A percentile compares a stretch with the other conserved stretches of the same genome.
These are phyloP conservation scores for Allium cepa DNA, from an alignment of 106 monocot genomes.

Conservation along the genomic window DNA sequence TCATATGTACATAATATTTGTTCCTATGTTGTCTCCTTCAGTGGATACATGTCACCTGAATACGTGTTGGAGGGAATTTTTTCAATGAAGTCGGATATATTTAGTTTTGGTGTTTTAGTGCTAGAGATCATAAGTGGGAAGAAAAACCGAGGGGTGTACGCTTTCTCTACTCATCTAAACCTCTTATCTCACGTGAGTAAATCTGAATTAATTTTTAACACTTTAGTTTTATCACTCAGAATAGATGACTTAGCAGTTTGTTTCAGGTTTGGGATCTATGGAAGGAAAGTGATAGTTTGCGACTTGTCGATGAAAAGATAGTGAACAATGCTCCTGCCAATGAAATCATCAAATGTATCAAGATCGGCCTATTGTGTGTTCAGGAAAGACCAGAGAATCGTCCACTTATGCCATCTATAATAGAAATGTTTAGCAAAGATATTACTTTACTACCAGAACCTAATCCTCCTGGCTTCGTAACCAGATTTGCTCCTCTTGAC, in stretches of 20 bases:
- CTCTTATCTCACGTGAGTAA: slow-evolving; percentile 23
- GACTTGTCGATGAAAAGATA: slow-evolving; percentile 18
- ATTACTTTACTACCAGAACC: slow-evolving; percentile 1
- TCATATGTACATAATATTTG: not conserved
- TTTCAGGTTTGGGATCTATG: slow-evolving; percentile 28
- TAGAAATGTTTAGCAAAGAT: slow-evolving; percentile 1
- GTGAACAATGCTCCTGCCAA: not conserved
- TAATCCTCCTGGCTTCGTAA: slow-evolving; percentile 6
- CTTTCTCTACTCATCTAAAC: slow-evolving; percentile 2
- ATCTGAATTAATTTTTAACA: not conserved
- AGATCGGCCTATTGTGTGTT: slow-evolving; percentile 9
- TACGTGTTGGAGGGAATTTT: slow-evolving; percentile 36
- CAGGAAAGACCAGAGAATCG: slow-evolving; percentile 11
- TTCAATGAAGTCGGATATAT: slow-evolving; percentile 38
- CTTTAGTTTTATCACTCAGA: not conserved
- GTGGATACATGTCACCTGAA: slow-evolving; percentile 46
- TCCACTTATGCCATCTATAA: slow-evolving; percentile 8
- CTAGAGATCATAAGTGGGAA: slow-evolving; percentile 34
- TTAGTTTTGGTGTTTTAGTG: slow-evolving; percentile 31
- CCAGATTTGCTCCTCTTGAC: not conserved
- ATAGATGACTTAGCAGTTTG: not conserved
- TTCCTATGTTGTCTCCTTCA: not conserved
- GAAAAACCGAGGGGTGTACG: slow-evolving; percentile 20
- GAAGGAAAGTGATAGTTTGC: slow-evolving; percentile 15
- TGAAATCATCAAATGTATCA: slow-evolving; percentile 9